phyloP scores from a whole-genome alignment of 352 stramenopile genomes.

The Phytophthora agathidicida region DNA sequence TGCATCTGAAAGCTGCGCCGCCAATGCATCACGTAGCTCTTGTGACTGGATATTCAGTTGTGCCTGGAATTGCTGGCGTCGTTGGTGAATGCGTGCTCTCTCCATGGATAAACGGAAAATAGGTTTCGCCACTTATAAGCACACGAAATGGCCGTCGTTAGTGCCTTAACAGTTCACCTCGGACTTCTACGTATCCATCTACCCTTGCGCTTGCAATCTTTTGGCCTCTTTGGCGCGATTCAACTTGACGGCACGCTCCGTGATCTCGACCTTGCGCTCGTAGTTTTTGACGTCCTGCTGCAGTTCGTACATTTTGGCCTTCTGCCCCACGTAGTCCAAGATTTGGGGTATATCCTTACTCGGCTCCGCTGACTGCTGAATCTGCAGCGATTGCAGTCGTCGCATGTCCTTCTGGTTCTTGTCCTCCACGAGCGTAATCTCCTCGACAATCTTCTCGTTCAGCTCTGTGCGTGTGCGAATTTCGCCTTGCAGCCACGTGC shows the following conservation, averaged over 20 bases:
- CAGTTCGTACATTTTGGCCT: constrained; percentile 90
- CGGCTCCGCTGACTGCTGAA: constrained; percentile 70
- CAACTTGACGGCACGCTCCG: constrained; percentile 82
- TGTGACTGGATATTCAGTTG: constrained; percentile 27
- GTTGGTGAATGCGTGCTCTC: constrained; percentile 29
- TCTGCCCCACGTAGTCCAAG: constrained; percentile 92
- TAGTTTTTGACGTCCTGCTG: constrained; percentile 91
- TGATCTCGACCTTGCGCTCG: constrained; percentile 93
- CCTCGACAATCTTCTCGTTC: constrained; percentile 88
- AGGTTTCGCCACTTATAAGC: constrained; percentile 10
- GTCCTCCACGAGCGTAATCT: constrained; percentile 70
- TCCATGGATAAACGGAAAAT: constrained; percentile 26
- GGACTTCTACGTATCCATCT: background rate
- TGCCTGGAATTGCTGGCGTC: constrained; percentile 40
- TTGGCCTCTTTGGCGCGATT: constrained; percentile 36
- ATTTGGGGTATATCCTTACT: constrained; percentile 90
- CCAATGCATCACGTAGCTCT: constrained; percentile 24
- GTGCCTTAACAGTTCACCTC: too few species aligned
- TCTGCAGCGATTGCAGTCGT: constrained; percentile 61
- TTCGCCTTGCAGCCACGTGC: constrained; percentile 77
- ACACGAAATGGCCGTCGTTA: background rate
- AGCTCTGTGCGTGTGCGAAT: constrained; percentile 83
- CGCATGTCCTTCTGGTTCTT: constrained; percentile 77
- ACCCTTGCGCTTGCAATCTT: constrained; percentile 3
- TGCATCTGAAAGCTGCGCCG: constrained; percentile 5